Base-by-base conservation (phyloP, 495 filamentous ascomycete species). In the Viridothelium virens region DNA sequence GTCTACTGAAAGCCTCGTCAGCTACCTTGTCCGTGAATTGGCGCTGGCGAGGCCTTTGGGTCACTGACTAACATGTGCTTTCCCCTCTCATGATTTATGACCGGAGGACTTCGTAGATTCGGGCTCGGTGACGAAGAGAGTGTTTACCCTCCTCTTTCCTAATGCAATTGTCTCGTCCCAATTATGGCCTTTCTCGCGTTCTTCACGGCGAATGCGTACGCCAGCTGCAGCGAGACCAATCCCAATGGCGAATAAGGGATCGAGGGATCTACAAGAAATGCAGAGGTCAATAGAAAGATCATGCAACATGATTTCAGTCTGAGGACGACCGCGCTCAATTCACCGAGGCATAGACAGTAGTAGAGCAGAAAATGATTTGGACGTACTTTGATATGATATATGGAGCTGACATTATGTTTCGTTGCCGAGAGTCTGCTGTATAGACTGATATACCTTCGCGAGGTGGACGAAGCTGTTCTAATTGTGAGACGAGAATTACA, bases 221-320 rank as follows among this genome's bases (percentile, higher is more conserved):
- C 77, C 78, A 10, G 87, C 85, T 1, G 88, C 88, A 31, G 81
- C 79, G 14, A 84, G 62, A 11, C 88, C 94, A 72, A 97, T 93
- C 63, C 84, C 76, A 48, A 96, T 67, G 48, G 91, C 94, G 74
- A 97, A 98, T 68, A 96, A 71, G 25, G 93, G 94, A 73, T 98
- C 94, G 31, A 83, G 85, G 61, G 84, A 71, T 75, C 91, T 92
- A 64, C 16, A 11, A 33, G 2, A 14, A 38, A 61, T 11, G 39
- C 10, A 44, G 62, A 3, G 14, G 36, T 59, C 31, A 59, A 18
- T 18, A 36, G 4, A 34, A 0, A 34, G 6, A 36, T 36, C 2
- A 9, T 14, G 7, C 5, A 36, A 46, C 38, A 36, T 61, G 48
- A 11, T 16, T 65, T 37, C 2, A 53, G 53, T 10, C 9, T 46